A percentile compares a stretch with the other conserved stretches of the same genome.
Conservation (phyloP, 2,329 filamentous ascomycete genomes). For the Cladorrhinum sp. region DNA sequence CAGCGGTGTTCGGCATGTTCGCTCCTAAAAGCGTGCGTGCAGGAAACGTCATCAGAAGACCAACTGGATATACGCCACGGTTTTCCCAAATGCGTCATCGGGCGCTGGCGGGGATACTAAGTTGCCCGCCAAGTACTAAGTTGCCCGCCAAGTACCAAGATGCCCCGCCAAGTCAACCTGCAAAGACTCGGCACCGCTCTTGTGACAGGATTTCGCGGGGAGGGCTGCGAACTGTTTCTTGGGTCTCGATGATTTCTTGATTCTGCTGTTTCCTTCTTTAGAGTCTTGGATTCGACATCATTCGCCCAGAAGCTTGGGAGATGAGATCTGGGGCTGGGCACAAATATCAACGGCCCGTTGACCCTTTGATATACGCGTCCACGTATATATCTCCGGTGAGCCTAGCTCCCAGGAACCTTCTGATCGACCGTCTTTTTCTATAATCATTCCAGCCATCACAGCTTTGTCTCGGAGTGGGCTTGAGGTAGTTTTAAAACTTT, state of each 20-base stretch:
- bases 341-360: background rate
- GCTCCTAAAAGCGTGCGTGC: background rate
- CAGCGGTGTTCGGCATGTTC: background rate
- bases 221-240: background rate
- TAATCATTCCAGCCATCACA: background rate
- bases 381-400: background rate
- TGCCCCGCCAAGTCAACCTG: background rate
- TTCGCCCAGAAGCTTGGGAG: background rate
- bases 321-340: background rate
- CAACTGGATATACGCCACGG: constrained; percentile 1
- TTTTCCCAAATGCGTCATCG: constrained; percentile 8
- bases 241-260: background rate
- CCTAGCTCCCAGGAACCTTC: background rate
- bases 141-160: constrained; percentile 4
- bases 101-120: constrained; percentile 1
- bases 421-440: background rate
- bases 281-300: background rate
- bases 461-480: background rate
- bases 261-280: background rate
- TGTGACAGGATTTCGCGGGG: background rate
- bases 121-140: constrained; percentile 1
- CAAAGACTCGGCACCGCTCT: background rate
- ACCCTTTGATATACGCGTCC: background rate
- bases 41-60: constrained; percentile 4
- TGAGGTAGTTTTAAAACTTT: background rate